Conservation (phyloP, 1,139 yeast genomes). For the Wickerhamomyces sp. region DNA sequence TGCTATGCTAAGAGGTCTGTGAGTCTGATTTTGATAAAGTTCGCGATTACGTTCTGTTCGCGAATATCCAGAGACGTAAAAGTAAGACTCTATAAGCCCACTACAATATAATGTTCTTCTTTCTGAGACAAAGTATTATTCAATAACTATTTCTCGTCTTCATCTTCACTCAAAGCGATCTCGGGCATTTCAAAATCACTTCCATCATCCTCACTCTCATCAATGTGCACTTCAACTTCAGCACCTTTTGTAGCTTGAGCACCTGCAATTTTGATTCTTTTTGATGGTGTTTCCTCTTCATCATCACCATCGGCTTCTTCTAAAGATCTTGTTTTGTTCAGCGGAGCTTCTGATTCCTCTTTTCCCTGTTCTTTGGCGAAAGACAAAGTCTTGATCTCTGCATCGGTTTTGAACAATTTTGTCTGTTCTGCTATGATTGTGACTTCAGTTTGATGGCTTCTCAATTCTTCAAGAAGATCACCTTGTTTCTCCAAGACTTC, state of each 20-base stretch:
- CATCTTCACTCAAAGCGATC: slow-evolving; percentile 40
- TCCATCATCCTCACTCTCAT: slow-evolving; percentile 28
- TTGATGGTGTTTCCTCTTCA: slow-evolving; percentile 21
- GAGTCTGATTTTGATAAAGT: neutral
- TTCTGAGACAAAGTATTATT: too few species aligned
- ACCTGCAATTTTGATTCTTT: slow-evolving; percentile 20
- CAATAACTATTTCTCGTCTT: slow-evolving; percentile 23
- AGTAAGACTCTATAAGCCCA: too few species aligned
- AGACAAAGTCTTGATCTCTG: slow-evolving; percentile 18
- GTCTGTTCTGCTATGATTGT: slow-evolving; percentile 4
- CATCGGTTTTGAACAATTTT: slow-evolving; percentile 19
- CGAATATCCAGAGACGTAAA: too few species aligned
- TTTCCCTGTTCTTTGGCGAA: slow-evolving; percentile 10
- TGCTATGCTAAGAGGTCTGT: neutral
- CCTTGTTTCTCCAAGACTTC: slow-evolving; percentile 4
- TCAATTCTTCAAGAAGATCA: slow-evolving; percentile 5
- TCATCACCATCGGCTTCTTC: slow-evolving; percentile 15
- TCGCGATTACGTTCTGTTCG: slow-evolving; percentile 3
- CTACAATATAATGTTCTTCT: neutral
- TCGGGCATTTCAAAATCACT: slow-evolving; percentile 58
- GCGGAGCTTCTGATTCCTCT: slow-evolving; percentile 5
- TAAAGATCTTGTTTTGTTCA: slow-evolving; percentile 12
- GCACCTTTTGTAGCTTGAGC: slow-evolving; percentile 4
- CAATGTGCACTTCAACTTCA: slow-evolving; percentile 12
- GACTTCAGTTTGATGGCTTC: slow-evolving; percentile 8